phyloP scores from a whole-genome alignment of 768 basidiomycete species.

The Psilocybe sp. region DNA sequence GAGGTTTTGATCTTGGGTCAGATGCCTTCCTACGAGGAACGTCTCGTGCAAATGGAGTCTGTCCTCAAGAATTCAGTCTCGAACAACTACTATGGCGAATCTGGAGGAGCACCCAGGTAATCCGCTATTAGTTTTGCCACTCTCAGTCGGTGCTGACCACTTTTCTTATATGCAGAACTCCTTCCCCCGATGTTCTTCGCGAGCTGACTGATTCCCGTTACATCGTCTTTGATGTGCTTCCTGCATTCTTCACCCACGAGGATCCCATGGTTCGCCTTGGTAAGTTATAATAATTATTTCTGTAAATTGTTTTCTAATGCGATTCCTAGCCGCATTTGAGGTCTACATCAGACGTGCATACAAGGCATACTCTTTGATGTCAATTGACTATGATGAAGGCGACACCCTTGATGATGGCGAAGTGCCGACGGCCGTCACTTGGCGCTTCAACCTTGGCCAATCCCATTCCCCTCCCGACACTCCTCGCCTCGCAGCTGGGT shows the following conservation, averaged over 20 bases:
- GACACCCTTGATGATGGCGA: constrained; percentile 83
- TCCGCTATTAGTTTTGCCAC: constrained; percentile 13
- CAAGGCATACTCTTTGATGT: constrained; percentile 86
- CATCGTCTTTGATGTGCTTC: constrained; percentile 95
- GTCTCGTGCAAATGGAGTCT: constrained; percentile 89
- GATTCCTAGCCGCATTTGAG: constrained; percentile 77
- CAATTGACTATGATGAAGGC: constrained; percentile 94
- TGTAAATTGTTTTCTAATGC: constrained; percentile 2
- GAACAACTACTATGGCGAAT: constrained; percentile 88
- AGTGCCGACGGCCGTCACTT: constrained; percentile 75
- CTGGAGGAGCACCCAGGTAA: constrained; percentile 59
- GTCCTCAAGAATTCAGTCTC: constrained; percentile 88
- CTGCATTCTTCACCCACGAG: constrained; percentile 87
- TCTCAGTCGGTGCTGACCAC: constrained; percentile 10
- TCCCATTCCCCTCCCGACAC: constrained; percentile 86
- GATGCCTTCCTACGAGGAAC: constrained; percentile 96
- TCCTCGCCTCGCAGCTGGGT: constrained; percentile 60
- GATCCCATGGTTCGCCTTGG: constrained; percentile 85
- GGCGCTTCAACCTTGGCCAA: constrained; percentile 94
- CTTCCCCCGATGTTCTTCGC: constrained; percentile 81
- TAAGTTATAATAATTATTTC: constrained; percentile 30
- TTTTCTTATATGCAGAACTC: constrained; percentile 48
- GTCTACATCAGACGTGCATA: constrained; percentile 96
- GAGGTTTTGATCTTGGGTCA: constrained; percentile 96
- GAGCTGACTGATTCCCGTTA: constrained; percentile 96